Conservation (phyloP, 805 yeast species). For the Wickerhamomyces queroliae region DNA sequence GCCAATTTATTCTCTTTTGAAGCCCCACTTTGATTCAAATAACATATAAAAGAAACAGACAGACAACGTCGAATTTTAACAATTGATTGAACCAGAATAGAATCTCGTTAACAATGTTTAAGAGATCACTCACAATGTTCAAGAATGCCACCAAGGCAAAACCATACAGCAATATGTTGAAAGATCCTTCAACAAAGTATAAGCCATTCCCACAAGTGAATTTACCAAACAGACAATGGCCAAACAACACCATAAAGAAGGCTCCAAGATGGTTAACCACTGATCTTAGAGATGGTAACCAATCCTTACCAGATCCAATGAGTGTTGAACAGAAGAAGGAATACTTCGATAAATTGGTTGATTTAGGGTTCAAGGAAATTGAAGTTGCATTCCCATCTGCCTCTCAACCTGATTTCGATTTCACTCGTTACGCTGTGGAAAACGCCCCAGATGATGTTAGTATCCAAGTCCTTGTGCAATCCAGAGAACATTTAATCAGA, state of each 20-base stretch:
- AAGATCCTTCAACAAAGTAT: slow-evolving; percentile 64
- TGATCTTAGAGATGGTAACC: slow-evolving; percentile 78
- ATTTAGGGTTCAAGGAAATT: slow-evolving; percentile 74
- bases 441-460: slow-evolving; percentile 71
- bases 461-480: slow-evolving; percentile 70
- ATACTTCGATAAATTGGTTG: slow-evolving; percentile 66
- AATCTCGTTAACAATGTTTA: slow-evolving; percentile 16
- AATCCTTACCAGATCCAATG: slow-evolving; percentile 81
- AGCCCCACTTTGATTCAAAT: no score
- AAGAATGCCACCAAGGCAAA: slow-evolving; percentile 25
- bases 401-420: slow-evolving; percentile 77
- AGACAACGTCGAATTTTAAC: no score
- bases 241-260: slow-evolving; percentile 54
- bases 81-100: no score
- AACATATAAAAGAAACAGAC: no score
- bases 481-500: slow-evolving; percentile 68
- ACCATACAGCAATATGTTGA: slow-evolving; percentile 49
- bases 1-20: no score
- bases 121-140: slow-evolving; percentile 10
- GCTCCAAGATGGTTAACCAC: slow-evolving; percentile 82
- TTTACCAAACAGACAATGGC: slow-evolving; percentile 67
- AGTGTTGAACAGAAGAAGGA: slow-evolving; percentile 66
- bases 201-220: slow-evolving; percentile 47
- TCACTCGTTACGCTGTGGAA: slow-evolving; percentile 74
- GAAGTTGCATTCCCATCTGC: slow-evolving; percentile 81